These are phyloP conservation scores for Fomitopsis serialis DNA, from an alignment of 768 basidiomycete genomes.

Conservation along the genomic window DNA sequence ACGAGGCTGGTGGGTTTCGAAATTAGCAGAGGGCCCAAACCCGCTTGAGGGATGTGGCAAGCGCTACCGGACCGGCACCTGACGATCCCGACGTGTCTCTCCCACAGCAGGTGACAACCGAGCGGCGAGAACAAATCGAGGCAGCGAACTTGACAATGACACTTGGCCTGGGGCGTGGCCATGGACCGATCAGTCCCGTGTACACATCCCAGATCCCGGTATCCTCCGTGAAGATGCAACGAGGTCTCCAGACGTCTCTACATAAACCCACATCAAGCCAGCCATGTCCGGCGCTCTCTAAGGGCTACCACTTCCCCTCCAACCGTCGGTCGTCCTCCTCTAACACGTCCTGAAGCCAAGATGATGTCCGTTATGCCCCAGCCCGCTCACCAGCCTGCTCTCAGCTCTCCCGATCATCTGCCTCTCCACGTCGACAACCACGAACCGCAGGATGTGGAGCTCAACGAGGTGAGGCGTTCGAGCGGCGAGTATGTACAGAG, in stretches of 20 bases:
- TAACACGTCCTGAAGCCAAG: constrained; percentile 7
- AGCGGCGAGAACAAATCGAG: neutral
- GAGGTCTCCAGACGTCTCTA: constrained; percentile 18
- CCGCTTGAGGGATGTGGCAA: neutral
- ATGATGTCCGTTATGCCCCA: constrained; percentile 28
- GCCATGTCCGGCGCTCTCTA: constrained; percentile 5
- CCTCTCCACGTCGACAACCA: constrained; percentile 20
- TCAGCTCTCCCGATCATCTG: constrained; percentile 13
- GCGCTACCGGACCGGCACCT: neutral
- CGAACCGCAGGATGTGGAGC: constrained; percentile 20
- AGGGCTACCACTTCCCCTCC: neutral
- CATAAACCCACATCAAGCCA: constrained; percentile 12
- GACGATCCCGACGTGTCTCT: neutral
- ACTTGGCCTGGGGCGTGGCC: neutral
- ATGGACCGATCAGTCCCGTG: constrained; percentile 17
- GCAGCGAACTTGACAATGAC: neutral
- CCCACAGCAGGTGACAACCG: constrained; percentile 4
- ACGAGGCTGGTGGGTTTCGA: neutral
- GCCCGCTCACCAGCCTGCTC: constrained; percentile 16
- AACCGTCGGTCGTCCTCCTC: constrained; percentile 3
- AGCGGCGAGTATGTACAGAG: neutral
- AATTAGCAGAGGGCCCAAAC: too few relatives aligned
- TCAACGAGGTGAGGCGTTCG: constrained; percentile 31
- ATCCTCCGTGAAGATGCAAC: constrained; percentile 24
- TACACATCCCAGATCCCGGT: constrained; percentile 17